Evolutionary conservation across 2,329 filamentous ascomycete genomes (phyloP).

Genomic region (Aspergillus sclerotialis): DNA sequence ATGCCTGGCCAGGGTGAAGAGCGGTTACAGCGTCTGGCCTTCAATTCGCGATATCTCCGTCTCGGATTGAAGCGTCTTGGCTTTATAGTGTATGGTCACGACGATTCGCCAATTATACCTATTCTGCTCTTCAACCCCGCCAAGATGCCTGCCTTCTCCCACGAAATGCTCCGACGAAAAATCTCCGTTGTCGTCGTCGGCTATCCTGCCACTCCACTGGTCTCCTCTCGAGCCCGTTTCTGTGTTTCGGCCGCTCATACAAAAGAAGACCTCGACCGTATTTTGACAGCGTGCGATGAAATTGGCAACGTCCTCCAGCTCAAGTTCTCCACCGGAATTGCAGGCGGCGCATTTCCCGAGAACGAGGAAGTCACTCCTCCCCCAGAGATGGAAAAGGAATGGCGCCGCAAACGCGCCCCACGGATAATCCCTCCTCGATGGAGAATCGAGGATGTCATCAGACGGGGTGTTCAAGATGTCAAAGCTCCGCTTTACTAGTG

Average conservation of each 20-base stretch:
- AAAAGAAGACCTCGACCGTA: constrained; percentile 91
- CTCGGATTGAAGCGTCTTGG: constrained; percentile 94
- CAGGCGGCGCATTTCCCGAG: constrained; percentile 74
- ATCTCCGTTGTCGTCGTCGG: constrained; percentile 96
- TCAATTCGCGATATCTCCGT: constrained; percentile 97
- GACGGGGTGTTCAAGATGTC: constrained; percentile 65
- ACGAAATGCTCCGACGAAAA: constrained; percentile 96
- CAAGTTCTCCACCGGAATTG: constrained; percentile 94
- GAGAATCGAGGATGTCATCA: constrained; percentile 68
- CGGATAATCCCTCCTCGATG: constrained; percentile 65
- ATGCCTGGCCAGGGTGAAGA: constrained; percentile 89
- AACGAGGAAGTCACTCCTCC: constrained; percentile 57
- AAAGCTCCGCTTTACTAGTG: constrained; percentile 62
- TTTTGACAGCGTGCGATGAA: constrained; percentile 85
- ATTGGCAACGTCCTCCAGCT: constrained; percentile 86
- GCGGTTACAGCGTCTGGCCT: constrained; percentile 87
- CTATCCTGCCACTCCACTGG: constrained; percentile 91
- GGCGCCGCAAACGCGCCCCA: constrained; percentile 46
- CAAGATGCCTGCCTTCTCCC: constrained; percentile 97
- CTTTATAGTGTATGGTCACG: constrained; percentile 93
- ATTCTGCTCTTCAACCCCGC: constrained; percentile 95
- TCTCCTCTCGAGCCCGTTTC: constrained; percentile 90
- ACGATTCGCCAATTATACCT: constrained; percentile 95
- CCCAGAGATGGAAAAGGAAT: constrained; percentile 65
- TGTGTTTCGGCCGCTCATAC: constrained; percentile 94